Evolutionary conservation across 768 basidiomycete genomes (phyloP), one percentile per base, ranked within the genome.

Genomic region (Mycena floridula): DNA sequence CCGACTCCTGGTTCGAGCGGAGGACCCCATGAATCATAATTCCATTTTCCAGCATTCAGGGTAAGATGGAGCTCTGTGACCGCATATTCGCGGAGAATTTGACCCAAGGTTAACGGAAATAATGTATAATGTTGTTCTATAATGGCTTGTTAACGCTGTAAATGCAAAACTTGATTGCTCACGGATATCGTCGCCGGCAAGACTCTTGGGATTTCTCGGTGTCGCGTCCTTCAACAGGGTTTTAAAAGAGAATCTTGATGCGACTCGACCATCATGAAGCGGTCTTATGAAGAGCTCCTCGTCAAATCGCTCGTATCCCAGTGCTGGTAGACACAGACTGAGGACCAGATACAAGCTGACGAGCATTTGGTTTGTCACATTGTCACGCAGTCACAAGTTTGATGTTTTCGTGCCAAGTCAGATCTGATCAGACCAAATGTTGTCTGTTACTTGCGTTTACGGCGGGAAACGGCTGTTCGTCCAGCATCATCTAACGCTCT

Each of bases 41-140:
- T 76, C 95, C 95, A 97, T 53, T 82, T 85, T 16, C 95, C 95
- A 11, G 93, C 83, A 44, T 94, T 95, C 28, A 98, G 72, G 8
- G 85, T 83, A 6, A 98, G 77, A 55, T 94, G 89, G 18, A 98
- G 72, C 51, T 95, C 90, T 0, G 90, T 82, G 20, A 95, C 80
- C 1, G 84, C 81, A 59, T 94, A 88, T 61, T 86, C 79, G 45
- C 84, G 81, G 16, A 97, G 70, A 27, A 97, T 84, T 56, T 95
- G 86, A 3, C 93, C 87, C 15, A 98, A 70, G 2, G 85, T 74
- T 13, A 95, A 76, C 0, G 95, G 93, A 49, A 96, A 90, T 12
- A 96, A 61, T 3, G 77, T 81, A 53, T 92, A 92, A 55, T 96
- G 92, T 61, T 89, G 89, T 35, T 37, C 8, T 37, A 30, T 11